Evolutionary conservation across 2,329 filamentous ascomycete species (phyloP), one percentile per base, ranked within the genome.

Genomic region (Mycocentrospora acerina): DNA sequence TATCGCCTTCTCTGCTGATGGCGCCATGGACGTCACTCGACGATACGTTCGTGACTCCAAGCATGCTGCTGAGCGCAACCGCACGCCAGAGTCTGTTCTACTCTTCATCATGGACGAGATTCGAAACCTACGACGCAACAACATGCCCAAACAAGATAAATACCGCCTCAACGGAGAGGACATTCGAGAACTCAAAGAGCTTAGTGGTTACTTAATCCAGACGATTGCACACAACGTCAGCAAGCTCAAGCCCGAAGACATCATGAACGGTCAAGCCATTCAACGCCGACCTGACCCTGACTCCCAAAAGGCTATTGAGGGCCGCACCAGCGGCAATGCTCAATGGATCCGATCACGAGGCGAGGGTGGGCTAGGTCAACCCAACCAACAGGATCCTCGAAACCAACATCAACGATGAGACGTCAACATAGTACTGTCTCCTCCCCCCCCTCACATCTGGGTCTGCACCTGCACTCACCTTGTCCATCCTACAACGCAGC

Each of bases 1-100:
- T 72, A 84, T 98, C 44, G 93, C 91, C 35, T 98, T 98, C 65
- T 95, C 90, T 10, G 90, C 88, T 40, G 93, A 98, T 46, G 93
- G 81, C 38, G 80, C 79, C 43, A 80, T 78, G 56, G 81, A 85
- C 59, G 81, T 85, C 46, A 85, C 81, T n/a, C 74, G 81, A 29
- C 77, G 81, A 51, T 85, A 85, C 56, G 79, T 83, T 29, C 86
- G 86, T 54, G 88, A 88, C 68, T 76, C 74, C 44, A 82, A 85
- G 52, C 78, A 87, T 55, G 84, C 87, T 24, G 74, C 79, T n/a
- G 82, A 87, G 47, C 84, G 93, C 49, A 88, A 78, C 51, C 81
- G 83, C 55, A 90, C 87, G 53, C 82, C 91, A 0, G 93, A 98
- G 67, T 87, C 93, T 48, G 91, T 95, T 5, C 77, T 97, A 45